A percentile compares a stretch with the other conserved stretches of the same genome.
Evolutionary conservation across 352 stramenopile species (phyloP).

Genomic region (Pythium monospermum): DNA sequence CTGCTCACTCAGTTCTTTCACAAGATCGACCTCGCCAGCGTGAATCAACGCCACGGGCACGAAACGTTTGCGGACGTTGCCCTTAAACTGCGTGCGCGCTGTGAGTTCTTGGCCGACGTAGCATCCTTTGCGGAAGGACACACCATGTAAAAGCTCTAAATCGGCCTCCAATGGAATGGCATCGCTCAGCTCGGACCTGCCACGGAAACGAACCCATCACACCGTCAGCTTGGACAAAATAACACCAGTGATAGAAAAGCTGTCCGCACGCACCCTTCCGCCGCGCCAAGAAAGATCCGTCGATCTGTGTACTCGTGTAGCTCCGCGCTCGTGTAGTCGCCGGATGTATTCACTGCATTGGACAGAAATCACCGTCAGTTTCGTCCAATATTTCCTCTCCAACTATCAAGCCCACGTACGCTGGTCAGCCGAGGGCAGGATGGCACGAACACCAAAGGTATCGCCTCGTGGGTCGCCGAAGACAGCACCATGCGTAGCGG

Average conservation of each 20-base stretch:
- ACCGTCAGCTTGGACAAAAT: too few species aligned
- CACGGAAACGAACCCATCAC: slow-evolving; percentile 4
- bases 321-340: slow-evolving; percentile 41
- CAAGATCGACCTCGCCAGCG: slow-evolving; percentile 39
- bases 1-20: slow-evolving; percentile 41
- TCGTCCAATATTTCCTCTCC: too few species aligned
- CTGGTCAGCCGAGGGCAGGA: slow-evolving; percentile 33
- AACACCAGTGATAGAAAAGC: too few species aligned
- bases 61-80: slow-evolving; percentile 80
- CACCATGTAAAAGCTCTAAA: slow-evolving; percentile 85
- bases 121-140: slow-evolving; percentile 93
- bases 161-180: slow-evolving; percentile 91
- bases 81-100: slow-evolving; percentile 91
- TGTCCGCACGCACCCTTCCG: slow-evolving; percentile 64
- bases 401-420: slow-evolving; percentile 18
- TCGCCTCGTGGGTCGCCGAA: slow-evolving; percentile 60
- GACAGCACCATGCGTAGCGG: slow-evolving; percentile 29
- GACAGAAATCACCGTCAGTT: too few species aligned
- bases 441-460: slow-evolving; percentile 57
- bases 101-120: slow-evolving; percentile 95
- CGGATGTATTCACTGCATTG: slow-evolving; percentile 54
- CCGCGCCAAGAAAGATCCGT: slow-evolving; percentile 58
- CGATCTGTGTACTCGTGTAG: slow-evolving; percentile 49
- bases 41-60: slow-evolving; percentile 69
- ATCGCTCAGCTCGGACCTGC: slow-evolving; percentile 56